A percentile compares a stretch with the other conserved stretches of the same genome.
These are phyloP conservation scores for Colletotrichum lini DNA, from an alignment of 2,329 filamentous ascomycete genomes.

Conservation along the genomic window DNA sequence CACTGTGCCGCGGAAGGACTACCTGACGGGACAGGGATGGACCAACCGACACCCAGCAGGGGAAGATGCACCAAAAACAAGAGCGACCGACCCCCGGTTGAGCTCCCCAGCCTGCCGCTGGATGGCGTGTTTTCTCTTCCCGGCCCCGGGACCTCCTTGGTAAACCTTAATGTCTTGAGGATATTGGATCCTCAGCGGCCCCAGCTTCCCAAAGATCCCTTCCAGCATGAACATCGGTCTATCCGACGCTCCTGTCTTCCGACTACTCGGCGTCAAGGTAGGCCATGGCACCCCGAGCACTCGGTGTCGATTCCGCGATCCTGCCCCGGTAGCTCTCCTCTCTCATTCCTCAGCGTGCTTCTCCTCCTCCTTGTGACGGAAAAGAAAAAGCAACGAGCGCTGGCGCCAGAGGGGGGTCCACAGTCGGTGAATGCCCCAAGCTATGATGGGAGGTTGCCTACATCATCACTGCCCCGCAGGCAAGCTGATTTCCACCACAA, in stretches of 20 bases:
- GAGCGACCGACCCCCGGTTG: neutral
- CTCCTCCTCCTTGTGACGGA: neutral
- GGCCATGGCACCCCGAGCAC: neutral
- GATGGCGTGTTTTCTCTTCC: neutral
- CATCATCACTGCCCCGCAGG: neutral
- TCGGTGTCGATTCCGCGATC: neutral
- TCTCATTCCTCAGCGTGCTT: neutral
- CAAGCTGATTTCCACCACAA: neutral
- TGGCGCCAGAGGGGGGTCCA: neutral
- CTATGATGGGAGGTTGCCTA: neutral
- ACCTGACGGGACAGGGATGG: too few species aligned
- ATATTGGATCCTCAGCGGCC: conserved; percentile 13
- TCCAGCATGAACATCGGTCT: neutral
- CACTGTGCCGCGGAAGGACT: neutral
- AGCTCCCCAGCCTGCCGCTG: conserved; percentile 1
- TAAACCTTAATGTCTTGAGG: neutral
- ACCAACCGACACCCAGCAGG: neutral
- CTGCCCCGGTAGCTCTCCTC: neutral
- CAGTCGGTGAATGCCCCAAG: neutral
- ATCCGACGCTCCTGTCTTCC: neutral
- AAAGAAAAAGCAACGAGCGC: neutral
- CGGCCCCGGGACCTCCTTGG: neutral
- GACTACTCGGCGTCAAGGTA: neutral
- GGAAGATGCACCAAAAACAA: neutral
- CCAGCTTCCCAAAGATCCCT: neutral